phyloP scores from a whole-genome alignment of 108 stramenopile genomes.

The Stephanodiscus triporus region DNA sequence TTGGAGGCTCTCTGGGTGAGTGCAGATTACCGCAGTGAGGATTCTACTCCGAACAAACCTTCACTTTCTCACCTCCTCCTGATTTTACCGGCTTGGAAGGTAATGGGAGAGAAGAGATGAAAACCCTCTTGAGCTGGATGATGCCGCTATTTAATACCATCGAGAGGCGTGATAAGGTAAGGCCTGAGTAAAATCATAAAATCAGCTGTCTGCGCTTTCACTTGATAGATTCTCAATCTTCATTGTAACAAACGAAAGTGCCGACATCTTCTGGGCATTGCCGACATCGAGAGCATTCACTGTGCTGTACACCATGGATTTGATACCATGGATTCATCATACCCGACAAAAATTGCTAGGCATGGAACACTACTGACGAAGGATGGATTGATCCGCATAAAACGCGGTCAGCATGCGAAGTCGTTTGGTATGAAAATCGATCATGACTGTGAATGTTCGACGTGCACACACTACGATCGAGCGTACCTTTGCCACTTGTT shows the following conservation, averaged over 20 bases:
- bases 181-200: too few relatives aligned
- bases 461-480: conserved; percentile 52
- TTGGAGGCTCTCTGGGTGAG: conserved; percentile 60
- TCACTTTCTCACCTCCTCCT: neutral
- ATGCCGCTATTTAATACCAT: conserved; percentile 47
- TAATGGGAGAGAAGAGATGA: conserved; percentile 58
- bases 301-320: conserved; percentile 46
- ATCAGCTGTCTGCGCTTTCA: too few relatives aligned
- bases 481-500: conserved; percentile 65
- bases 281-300: conserved; percentile 49
- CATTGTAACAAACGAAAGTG: conserved; percentile 19
- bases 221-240: conserved; percentile 50
- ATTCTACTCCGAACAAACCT: neutral
- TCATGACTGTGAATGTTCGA: conserved; percentile 42
- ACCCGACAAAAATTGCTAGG: conserved; percentile 62
- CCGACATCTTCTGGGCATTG: conserved; percentile 66
- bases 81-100: neutral
- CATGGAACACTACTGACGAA: conserved; percentile 61
- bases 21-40: neutral
- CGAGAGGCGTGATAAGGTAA: conserved; percentile 17
- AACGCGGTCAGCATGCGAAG: conserved; percentile 29
- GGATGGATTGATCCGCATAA: conserved; percentile 51
- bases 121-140: conserved; percentile 48
- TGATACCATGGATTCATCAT: conserved; percentile 65
- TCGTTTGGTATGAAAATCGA: conserved; percentile 50